Percentiles rank a stretch among this genome's conserved stretches.
These are phyloP conservation scores for Fusarium udum DNA, from an alignment of 2,329 filamentous ascomycete genomes.

Conservation along the genomic window DNA sequence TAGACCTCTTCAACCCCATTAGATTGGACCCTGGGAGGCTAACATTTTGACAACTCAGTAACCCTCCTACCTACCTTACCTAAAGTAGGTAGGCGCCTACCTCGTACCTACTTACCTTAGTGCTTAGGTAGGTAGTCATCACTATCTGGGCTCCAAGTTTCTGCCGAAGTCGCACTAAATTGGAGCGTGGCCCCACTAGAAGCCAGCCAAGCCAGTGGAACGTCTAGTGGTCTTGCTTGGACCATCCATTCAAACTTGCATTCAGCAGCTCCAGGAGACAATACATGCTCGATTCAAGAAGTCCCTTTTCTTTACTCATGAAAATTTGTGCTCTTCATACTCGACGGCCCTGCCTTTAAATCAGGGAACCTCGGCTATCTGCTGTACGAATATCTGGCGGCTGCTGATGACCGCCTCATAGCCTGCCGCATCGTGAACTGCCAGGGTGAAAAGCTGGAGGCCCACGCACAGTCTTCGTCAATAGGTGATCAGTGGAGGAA, in stretches of 20 bases:
- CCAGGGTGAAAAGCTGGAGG: conserved; percentile 43
- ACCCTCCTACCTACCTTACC: neutral
- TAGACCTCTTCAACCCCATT: neutral
- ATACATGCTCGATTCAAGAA: neutral
- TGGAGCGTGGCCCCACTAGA: conserved; percentile 35
- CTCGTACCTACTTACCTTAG: no score
- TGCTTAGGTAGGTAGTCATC: neutral
- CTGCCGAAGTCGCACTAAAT: conserved; percentile 30
- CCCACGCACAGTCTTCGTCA: conserved; percentile 33
- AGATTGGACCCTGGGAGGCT: conserved; percentile 34
- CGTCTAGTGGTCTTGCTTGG: conserved; percentile 5
- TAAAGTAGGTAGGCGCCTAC: neutral
- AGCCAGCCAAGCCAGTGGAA: neutral
- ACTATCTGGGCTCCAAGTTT: neutral
- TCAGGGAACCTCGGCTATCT: neutral
- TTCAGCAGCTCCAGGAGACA: neutral
- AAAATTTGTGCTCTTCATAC: neutral
- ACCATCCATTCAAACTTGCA: conserved; percentile 2
- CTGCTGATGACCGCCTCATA: conserved; percentile 17
- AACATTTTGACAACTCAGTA: conserved; percentile 3
- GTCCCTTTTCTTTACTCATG: conserved; percentile 1
- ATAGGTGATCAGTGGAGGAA: conserved; percentile 36
- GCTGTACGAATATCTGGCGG: conserved; percentile 4
- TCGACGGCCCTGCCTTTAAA: neutral
- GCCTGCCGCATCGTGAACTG: conserved; percentile 32